phyloP scores from a whole-genome alignment of 805 yeast species.

The Nakazawaea ernobii region DNA sequence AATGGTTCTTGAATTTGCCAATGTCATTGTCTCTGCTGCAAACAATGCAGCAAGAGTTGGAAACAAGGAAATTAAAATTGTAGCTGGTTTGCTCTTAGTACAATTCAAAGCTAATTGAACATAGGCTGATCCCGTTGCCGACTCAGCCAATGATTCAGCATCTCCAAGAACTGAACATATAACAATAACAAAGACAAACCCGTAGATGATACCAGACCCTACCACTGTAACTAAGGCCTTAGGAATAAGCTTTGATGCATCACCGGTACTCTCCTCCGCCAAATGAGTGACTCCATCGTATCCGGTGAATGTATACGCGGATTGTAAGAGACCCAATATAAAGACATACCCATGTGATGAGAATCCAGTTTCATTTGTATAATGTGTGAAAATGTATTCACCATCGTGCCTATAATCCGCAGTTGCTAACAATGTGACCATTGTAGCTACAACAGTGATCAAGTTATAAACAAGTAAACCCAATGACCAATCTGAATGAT shows the following conservation, averaged over 20 bases:
- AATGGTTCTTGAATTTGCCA: conserved; percentile 26
- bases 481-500: conserved; percentile 18
- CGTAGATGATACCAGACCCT: conserved; percentile 22
- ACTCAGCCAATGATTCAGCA: conserved; percentile 13
- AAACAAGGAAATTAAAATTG: conserved; percentile 19
- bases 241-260: conserved; percentile 25
- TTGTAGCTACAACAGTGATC: conserved; percentile 15
- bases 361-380: conserved; percentile 19
- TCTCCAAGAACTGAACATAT: conserved; percentile 23
- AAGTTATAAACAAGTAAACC: conserved; percentile 16
- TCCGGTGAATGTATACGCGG: conserved; percentile 24
- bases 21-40: conserved; percentile 24
- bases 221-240: conserved; percentile 27
- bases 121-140: conserved; percentile 20
- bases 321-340: conserved; percentile 21
- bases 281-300: conserved; percentile 30
- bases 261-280: conserved; percentile 27
- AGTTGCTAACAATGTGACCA: conserved; percentile 17
- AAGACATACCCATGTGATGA: conserved; percentile 20
- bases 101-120: conserved; percentile 19
- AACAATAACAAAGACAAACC: conserved; percentile 26
- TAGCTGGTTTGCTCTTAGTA: conserved; percentile 24
- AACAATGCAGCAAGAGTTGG: conserved; percentile 20
- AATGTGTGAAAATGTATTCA: conserved; percentile 20
- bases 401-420: conserved; percentile 19